Evolutionary conservation across 1,284 basidiomycete species (phyloP).

Genomic region (Coniophora puteana): DNA sequence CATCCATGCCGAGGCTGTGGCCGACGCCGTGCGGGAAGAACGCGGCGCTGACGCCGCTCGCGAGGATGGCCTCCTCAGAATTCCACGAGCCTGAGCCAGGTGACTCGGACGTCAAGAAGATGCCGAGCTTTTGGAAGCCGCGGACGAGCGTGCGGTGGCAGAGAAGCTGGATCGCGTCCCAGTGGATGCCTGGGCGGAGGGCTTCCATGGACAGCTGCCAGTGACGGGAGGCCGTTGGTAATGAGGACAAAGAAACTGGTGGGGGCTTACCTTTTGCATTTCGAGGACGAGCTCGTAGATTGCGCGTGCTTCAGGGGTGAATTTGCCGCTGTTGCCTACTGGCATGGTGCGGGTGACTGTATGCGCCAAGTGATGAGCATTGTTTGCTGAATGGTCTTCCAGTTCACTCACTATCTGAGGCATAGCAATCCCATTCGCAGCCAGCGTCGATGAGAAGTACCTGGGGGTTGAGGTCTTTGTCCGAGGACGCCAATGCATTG

Average conservation of each 20-base stretch:
- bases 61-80: conserved; percentile 65
- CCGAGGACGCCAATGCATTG: conserved; percentile 36
- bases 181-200: conserved; percentile 73
- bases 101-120: conserved; percentile 52
- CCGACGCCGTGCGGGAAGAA: conserved; percentile 94
- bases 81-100: conserved; percentile 50
- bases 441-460: conserved; percentile 90
- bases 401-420: conserved; percentile 59
- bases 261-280: conserved; percentile 74
- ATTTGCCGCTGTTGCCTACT: conserved; percentile 86
- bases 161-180: conserved; percentile 81
- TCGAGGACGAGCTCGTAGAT: conserved; percentile 84
- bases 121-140: conserved; percentile 80
- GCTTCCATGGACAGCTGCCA: conserved; percentile 62
- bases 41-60: conserved; percentile 71
- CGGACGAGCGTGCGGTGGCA: conserved; percentile 77
- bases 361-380: background rate
- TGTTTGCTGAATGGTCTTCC: background rate
- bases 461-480: conserved; percentile 59
- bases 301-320: conserved; percentile 70
- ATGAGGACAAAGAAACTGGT: background rate
- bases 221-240: conserved; percentile 1
- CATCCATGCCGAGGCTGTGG: conserved; percentile 86
- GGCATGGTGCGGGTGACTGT: conserved; percentile 79
- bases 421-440: conserved; percentile 84